Conservation (phyloP, 345 rosid species). For the Euphorbia pulcherrima region DNA sequence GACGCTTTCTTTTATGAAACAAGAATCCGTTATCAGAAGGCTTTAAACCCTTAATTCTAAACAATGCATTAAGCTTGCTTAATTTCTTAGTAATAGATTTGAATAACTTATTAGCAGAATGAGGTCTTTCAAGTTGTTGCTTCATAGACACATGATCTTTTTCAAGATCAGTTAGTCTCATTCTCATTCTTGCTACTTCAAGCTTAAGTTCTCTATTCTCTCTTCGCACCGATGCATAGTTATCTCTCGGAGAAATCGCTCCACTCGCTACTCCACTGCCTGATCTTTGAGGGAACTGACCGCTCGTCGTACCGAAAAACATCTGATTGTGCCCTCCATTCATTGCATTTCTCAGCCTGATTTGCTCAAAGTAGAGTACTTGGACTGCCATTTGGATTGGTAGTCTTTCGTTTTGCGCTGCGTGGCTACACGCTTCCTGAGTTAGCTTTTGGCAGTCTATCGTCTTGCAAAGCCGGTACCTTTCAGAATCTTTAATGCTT, state of each 20-base stretch:
- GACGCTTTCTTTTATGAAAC: too few species aligned
- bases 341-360: constrained; percentile 93
- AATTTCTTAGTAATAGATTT: constrained; percentile 72
- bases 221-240: constrained; percentile 90
- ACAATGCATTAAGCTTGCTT: constrained; percentile 72
- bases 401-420: constrained; percentile 88
- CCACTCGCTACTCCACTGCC: constrained; percentile 95
- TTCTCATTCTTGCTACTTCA: constrained; percentile 97
- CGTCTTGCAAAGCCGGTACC: constrained; percentile 85
- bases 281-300: constrained; percentile 80
- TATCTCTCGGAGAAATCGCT: constrained; percentile 94
- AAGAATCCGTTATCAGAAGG: constrained; percentile 46
- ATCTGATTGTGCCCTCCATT: constrained; percentile 74
- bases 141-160: constrained; percentile 92
- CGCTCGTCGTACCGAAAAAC: constrained; percentile 53
- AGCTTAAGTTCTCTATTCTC: constrained; percentile 95
- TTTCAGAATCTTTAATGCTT: constrained; percentile 78
- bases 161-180: constrained; percentile 94
- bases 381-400: constrained; percentile 98
- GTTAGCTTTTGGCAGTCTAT: constrained; percentile 91
- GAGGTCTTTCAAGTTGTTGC: constrained; percentile 71
- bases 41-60: constrained; percentile 54
- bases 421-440: constrained; percentile 99
- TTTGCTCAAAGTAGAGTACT: constrained; percentile 86
- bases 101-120: constrained; percentile 69